Evolutionary conservation across 1,284 basidiomycete genomes (phyloP).

Genomic region (Mycena sp.): DNA sequence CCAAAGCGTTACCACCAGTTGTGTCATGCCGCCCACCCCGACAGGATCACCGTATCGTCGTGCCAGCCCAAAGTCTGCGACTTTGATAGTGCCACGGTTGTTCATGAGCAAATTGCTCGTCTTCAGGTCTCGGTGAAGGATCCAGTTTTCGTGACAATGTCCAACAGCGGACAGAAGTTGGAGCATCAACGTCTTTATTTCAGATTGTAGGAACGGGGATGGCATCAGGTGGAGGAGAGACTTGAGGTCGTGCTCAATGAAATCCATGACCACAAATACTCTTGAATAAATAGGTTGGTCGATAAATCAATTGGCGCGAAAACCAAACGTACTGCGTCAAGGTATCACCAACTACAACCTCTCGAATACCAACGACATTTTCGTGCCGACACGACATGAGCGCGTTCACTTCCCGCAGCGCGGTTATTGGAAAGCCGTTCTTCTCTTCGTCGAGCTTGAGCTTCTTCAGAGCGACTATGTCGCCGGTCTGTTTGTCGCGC

Average conservation of each 20-base stretch:
- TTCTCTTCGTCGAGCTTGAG: slow-evolving; percentile 98
- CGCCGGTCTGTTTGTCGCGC: slow-evolving; percentile 91
- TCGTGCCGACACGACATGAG: slow-evolving; percentile 93
- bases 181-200: slow-evolving; percentile 96
- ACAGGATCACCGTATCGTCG: slow-evolving; percentile 95
- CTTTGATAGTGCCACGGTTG: slow-evolving; percentile 97
- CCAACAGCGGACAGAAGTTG: slow-evolving; percentile 95
- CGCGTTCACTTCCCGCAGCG: slow-evolving; percentile 93
- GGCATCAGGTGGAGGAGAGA: slow-evolving; percentile 94
- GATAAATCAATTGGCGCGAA: slow-evolving; percentile 43
- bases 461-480: slow-evolving; percentile 97
- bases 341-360: slow-evolving; percentile 99
- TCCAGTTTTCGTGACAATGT: slow-evolving; percentile 96
- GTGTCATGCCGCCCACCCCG: slow-evolving; percentile 93
- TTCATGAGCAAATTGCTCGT: slow-evolving; percentile 99
- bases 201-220: slow-evolving; percentile 94
- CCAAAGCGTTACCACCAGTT: slow-evolving; percentile 98
- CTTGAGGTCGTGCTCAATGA: slow-evolving; percentile 99
- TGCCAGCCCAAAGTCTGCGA: slow-evolving; percentile 98
- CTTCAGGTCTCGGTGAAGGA: slow-evolving; percentile 97
- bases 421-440: slow-evolving; percentile 98
- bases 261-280: slow-evolving; percentile 99
- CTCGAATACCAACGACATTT: slow-evolving; percentile 94
- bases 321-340: slow-evolving; percentile 89
- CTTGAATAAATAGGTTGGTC: slow-evolving; percentile 57